A percentile compares a stretch with the other conserved stretches of the same genome.
phyloP scores from a whole-genome alignment of 495 filamentous ascomycete species.

The Penicillium manginii region DNA sequence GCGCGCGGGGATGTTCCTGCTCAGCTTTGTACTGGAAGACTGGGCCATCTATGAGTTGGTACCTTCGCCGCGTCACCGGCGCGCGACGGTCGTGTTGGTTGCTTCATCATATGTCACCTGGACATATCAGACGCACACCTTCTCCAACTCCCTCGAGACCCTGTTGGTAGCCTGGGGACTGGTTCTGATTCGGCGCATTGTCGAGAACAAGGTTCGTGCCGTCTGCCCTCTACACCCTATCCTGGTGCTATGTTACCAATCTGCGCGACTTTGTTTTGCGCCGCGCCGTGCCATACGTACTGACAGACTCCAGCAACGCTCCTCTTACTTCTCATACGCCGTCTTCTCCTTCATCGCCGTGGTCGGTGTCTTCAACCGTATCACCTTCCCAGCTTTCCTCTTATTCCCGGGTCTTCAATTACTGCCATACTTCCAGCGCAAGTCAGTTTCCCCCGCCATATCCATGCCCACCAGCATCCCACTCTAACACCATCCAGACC shows the following conservation, averaged over 20 bases:
- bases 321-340: slow-evolving; percentile 72
- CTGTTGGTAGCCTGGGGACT: slow-evolving; percentile 88
- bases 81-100: slow-evolving; percentile 73
- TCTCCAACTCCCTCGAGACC: slow-evolving; percentile 96
- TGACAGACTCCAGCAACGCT: slow-evolving; percentile 59
- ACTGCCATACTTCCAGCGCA: slow-evolving; percentile 80
- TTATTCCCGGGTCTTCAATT: slow-evolving; percentile 79
- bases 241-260: slow-evolving; percentile 14
- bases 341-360: slow-evolving; percentile 80
- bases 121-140: slow-evolving; percentile 98
- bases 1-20: slow-evolving; percentile 83
- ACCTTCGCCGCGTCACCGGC: slow-evolving; percentile 70
- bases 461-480: slow-evolving; percentile 15
- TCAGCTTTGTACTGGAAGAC: slow-evolving; percentile 96
- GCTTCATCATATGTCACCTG: slow-evolving; percentile 98
- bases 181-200: slow-evolving; percentile 84
- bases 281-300: not conserved
- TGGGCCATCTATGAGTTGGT: slow-evolving; percentile 95
- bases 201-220: slow-evolving; percentile 67
- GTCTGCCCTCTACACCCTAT: slow-evolving; percentile 8
- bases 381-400: slow-evolving; percentile 94
- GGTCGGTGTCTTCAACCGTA: slow-evolving; percentile 90
- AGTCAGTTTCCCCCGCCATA: slow-evolving; percentile 53
- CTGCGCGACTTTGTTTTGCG: slow-evolving; percentile 2
- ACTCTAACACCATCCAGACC: slow-evolving; percentile 55